These are phyloP conservation scores for Erythrophleum fordii DNA, from an alignment of 306 rosid genomes.

Conservation along the genomic window DNA sequence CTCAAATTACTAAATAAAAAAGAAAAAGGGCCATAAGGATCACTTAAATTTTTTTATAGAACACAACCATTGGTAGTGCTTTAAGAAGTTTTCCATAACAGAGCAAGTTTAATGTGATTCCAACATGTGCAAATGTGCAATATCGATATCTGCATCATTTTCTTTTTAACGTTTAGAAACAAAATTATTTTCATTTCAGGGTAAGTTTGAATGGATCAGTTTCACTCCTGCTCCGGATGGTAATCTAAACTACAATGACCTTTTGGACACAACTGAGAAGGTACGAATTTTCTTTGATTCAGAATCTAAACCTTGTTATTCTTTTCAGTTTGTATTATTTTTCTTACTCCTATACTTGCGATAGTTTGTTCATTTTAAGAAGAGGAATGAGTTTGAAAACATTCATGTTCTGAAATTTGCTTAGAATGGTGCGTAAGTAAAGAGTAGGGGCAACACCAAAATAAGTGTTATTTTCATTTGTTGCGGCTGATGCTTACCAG, in stretches of 20 bases:
- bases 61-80: not conserved
- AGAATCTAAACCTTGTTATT: not conserved
- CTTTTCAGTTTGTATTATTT: slow-evolving; percentile 1
- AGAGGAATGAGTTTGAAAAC: not conserved
- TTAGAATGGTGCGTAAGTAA: not conserved
- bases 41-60: not conserved
- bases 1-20: not conserved
- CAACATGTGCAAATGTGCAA: slow-evolving; percentile 27
- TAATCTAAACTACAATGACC: slow-evolving; percentile 63
- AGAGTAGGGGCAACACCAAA: not conserved
- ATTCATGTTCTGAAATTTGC: slow-evolving; percentile 16
- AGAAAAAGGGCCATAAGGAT: not conserved
- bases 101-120: not conserved
- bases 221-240: slow-evolving; percentile 81
- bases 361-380: slow-evolving; percentile 3
- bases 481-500: slow-evolving; percentile 17
- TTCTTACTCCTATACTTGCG: slow-evolving; percentile 18
- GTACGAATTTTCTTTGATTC: slow-evolving; percentile 43
- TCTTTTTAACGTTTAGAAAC: slow-evolving; percentile 17
- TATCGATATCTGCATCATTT: slow-evolving; percentile 8
- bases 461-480: not conserved
- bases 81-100: slow-evolving; percentile 4
- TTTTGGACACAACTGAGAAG: slow-evolving; percentile 60
- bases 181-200: slow-evolving; percentile 51
- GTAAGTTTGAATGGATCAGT: slow-evolving; percentile 58